Percentiles rank a stretch among this genome's conserved stretches.
These are phyloP conservation scores for Fusarium dlaminii DNA, from an alignment of 2,329 filamentous ascomycete species.

Conservation along the genomic window DNA sequence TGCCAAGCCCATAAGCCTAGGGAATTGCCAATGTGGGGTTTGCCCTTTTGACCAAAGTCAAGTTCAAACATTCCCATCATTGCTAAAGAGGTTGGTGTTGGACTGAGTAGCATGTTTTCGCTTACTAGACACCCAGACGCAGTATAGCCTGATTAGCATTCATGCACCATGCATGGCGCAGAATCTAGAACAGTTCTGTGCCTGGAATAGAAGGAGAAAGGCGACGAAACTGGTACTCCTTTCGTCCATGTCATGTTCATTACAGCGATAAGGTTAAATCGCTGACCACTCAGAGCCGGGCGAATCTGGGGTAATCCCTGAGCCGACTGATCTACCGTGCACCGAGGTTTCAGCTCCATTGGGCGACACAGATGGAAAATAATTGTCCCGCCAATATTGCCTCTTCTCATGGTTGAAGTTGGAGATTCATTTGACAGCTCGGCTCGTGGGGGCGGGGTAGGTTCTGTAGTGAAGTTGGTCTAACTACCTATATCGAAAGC, in stretches of 20 bases:
- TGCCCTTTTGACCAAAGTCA: background rate
- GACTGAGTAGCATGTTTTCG: background rate
- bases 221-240: slow-evolving; percentile 18
- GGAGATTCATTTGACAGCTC: slow-evolving; percentile 14
- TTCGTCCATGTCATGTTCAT: background rate
- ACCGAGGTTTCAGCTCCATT: slow-evolving; percentile 1
- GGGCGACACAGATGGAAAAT: background rate
- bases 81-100: background rate
- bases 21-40: background rate
- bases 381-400: background rate
- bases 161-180: background rate
- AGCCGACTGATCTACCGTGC: background rate
- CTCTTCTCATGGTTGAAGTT: slow-evolving; percentile 1
- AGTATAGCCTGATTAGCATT: background rate
- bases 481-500: background rate
- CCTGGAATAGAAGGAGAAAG: slow-evolving; percentile 49
- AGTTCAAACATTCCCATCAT: background rate
- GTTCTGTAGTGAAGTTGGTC: background rate
- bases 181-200: slow-evolving; percentile 43
- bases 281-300: background rate
- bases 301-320: slow-evolving; percentile 13
- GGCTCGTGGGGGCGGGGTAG: slow-evolving; percentile 12
- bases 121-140: background rate
- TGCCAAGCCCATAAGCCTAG: background rate
- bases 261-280: background rate